Conservation (phyloP, 306 rosid genomes). For the Canavalia ensiformis region DNA sequence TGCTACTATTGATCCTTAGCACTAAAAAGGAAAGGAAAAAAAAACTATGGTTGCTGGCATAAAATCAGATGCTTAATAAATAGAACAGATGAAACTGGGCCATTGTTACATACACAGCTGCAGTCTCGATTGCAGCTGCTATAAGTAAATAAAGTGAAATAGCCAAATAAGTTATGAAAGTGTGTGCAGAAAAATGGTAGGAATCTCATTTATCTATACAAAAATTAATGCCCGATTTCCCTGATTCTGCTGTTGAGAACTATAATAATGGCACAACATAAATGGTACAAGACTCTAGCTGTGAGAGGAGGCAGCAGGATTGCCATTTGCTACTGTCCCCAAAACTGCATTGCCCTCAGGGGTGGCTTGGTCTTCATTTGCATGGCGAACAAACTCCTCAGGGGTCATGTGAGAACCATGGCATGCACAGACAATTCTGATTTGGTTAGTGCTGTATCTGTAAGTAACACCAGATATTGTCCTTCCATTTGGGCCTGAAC, state of each 20-base stretch:
- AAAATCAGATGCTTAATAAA: conserved; percentile 33
- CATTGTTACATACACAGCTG: conserved; percentile 54
- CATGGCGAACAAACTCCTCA: conserved; percentile 89
- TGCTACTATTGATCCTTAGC: not conserved
- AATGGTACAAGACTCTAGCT: conserved; percentile 61
- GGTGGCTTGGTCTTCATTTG: conserved; percentile 66
- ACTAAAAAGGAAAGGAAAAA: not conserved
- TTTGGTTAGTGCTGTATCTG: conserved; percentile 71
- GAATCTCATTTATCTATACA: conserved; percentile 51
- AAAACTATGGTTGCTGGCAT: not conserved
- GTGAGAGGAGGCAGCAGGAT: conserved; percentile 79
- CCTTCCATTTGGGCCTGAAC: conserved; percentile 80
- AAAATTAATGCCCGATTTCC: conserved; percentile 45
- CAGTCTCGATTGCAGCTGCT: conserved; percentile 52
- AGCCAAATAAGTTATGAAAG: conserved; percentile 27
- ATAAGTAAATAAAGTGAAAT: conserved; percentile 31
- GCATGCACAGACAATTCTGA: conserved; percentile 93
- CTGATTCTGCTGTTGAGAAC: conserved; percentile 43
- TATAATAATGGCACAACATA: conserved; percentile 41
- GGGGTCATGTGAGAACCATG: conserved; percentile 89
- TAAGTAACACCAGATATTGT: conserved; percentile 97
- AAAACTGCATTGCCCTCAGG: conserved; percentile 63
- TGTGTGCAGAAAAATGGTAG: conserved; percentile 45
- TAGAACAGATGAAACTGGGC: conserved; percentile 43
- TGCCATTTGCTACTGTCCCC: conserved; percentile 68